Base-by-base conservation (phyloP, 2,329 filamentous ascomycete genomes). In the Apiospora pterosperma region DNA sequence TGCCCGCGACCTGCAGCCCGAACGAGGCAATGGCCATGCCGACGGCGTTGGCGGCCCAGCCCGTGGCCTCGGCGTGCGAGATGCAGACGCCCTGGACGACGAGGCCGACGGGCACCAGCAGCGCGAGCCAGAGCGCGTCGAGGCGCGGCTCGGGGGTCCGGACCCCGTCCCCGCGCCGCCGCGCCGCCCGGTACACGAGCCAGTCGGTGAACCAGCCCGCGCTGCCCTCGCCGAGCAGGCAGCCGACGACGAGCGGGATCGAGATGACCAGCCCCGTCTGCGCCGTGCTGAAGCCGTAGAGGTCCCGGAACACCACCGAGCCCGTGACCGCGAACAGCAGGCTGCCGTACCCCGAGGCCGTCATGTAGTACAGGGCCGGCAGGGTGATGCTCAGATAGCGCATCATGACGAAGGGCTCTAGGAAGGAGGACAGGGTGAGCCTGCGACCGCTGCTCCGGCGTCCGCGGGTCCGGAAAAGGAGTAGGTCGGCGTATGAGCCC, bases 21-120 rank as follows among this genome's bases (percentile, higher is more conserved):
- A 75, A 70, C 59, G 70, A 72, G 6, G 74, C 74, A 42, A 77
- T 75, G 0, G 71, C 74, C 67, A 79, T 78, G 6, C 76, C 77
- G 42, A 79, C 69, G 1, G 74, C 74, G 5, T 74, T 70, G 1
- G 75, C 75, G n/a, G 71, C 68, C 74, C 75, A 77, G 38, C 73
- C 69, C 11, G 73, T 55, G 48, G 25, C 19, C 16, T 4, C 73
- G 21, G 69, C 73, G 48, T 71, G 73, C 65, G 65, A 74, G 73
- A 76, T 67, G n/a, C 63, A 68, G 5, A 72, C 64, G 28, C 72
- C 72, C 25, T 72, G 64, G 42, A 74, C 70, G 6, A 74, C 67
- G n/a, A 68, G 67, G 14, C 72, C 72, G 25, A 72, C 63, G 11
- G 72, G 72, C 2, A 71, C 59, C 36, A 73, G 64, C 11, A 74